Percentiles rank a stretch among this genome's conserved stretches.
These are phyloP conservation scores for Stevia rebaudiana DNA, from an alignment of 140 eudicot species.

Conservation along the genomic window DNA sequence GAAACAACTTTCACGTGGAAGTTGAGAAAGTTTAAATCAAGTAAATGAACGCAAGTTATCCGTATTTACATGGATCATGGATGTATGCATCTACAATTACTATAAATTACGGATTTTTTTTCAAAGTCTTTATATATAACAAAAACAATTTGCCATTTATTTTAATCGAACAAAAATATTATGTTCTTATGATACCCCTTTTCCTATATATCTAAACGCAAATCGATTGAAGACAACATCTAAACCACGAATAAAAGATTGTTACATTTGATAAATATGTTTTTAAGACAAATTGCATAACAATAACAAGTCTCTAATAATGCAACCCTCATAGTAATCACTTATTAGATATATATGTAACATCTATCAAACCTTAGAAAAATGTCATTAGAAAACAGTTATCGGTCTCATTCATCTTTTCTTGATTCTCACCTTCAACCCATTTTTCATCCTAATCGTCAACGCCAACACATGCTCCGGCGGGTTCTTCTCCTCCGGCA, in stretches of 20 bases:
- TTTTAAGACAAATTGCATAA: neutral
- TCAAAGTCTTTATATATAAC: too few species aligned
- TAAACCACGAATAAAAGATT: neutral
- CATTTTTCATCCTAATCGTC: slow-evolving; percentile 68
- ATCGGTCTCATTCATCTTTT: neutral
- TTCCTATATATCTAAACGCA: neutral
- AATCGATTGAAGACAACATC: neutral
- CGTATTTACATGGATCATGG: too few species aligned
- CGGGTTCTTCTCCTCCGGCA: slow-evolving; percentile 18
- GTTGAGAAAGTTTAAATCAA: too few species aligned
- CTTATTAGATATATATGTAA: neutral
- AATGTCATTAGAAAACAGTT: neutral
- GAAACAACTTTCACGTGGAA: too few species aligned
- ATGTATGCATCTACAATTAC: too few species aligned
- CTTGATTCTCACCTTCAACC: slow-evolving; percentile 34
- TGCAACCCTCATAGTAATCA: neutral
- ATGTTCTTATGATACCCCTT: too few species aligned
- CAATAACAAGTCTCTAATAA: neutral
- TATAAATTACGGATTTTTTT: too few species aligned
- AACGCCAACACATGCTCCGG: slow-evolving; percentile 52
- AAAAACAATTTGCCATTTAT: too few species aligned
- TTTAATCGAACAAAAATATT: too few species aligned
- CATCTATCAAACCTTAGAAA: neutral
- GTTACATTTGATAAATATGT: neutral
- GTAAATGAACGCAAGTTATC: too few species aligned